A percentile compares a stretch with the other conserved stretches of the same genome.
Evolutionary conservation across 352 stramenopile genomes (phyloP).

Genomic region (Peronospora belbahrii): DNA sequence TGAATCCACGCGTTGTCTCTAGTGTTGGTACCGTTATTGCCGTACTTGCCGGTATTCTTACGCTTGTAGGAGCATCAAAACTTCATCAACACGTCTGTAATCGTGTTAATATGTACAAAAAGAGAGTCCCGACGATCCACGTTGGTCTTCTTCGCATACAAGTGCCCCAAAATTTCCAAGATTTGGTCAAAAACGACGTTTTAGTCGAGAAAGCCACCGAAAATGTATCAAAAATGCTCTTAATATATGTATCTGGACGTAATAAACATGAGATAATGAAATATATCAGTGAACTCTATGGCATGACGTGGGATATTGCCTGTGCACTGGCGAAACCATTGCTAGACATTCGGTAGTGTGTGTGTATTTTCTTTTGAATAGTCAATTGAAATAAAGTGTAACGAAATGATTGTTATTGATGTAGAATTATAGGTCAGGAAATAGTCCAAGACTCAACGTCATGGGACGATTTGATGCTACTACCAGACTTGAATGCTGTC

Average conservation of each 20-base stretch:
- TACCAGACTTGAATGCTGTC: constrained; percentile 57
- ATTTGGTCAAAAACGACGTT: constrained; percentile 66
- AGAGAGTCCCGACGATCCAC: constrained; percentile 15
- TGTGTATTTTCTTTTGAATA: not conserved
- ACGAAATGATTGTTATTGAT: not conserved
- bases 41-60: constrained; percentile 31
- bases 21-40: constrained; percentile 33
- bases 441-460: constrained; percentile 33
- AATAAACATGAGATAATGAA: constrained; percentile 58
- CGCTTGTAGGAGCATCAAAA: constrained; percentile 37
- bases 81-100: constrained; percentile 29
- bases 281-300: constrained; percentile 75
- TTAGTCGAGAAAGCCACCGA: constrained; percentile 56
- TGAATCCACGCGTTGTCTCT: constrained; percentile 19
- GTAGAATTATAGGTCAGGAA: constrained; percentile 33
- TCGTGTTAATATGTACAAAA: constrained; percentile 2
- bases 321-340: constrained; percentile 44
- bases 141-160: constrained; percentile 47
- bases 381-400: not conserved
- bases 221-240: constrained; percentile 35
- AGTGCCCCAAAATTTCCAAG: constrained; percentile 52
- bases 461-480: constrained; percentile 57
- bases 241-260: constrained; percentile 56
- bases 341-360: constrained; percentile 48
- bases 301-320: constrained; percentile 59